Evolutionary conservation across 148 eudicot species (phyloP), one percentile per base, ranked within the genome.

Genomic region (Fagopyrum tataricum): DNA sequence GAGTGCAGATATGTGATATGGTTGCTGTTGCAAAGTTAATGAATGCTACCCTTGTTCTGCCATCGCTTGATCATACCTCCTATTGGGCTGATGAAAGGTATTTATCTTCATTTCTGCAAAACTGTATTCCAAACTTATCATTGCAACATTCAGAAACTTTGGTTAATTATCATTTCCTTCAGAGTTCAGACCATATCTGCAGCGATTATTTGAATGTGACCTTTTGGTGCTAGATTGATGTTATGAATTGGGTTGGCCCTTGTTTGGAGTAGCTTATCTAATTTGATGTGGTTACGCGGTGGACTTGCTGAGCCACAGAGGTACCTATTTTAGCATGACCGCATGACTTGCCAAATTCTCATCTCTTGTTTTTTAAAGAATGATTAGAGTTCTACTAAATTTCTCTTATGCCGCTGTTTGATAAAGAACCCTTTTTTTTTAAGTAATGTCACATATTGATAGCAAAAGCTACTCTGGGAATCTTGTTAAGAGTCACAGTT

Each of bases 1-100:
- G 89, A 90, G 82, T 90, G 97, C 97, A 95, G 99, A 95, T 95
- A 49, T 91, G 99, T 81, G 99, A 95, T 79, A 91, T 95, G 97
- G 99, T 95, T 79, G 99, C 97, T 79, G 89, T 95, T 78, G 97
- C 97, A 76, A 95, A 95, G 85, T 82, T 95, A 40, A 85, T 95
- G 97, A 90, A 95, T 85, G 99, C 99, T 44, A 89, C 96, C 52
- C 97, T 95, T 76, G 96, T 95, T 56, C 96, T 95, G 71, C 99
- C 99, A 24, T 88, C 94, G 70, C 94, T 95, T 51, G 99, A 95
- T 86, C 99, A 91, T 81, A 81, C 94, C 62, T 95, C 99, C 42
- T 95, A 90, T 58, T 95, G 97, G 99, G 97, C 99, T 53, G 99
- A 95, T 84, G 88, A 91, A 71, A 95, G 99, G 99, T 95, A 73